These are phyloP conservation scores for Ulvella scutata DNA, from an alignment of 139 green algal genomes.

Conservation along the genomic window DNA sequence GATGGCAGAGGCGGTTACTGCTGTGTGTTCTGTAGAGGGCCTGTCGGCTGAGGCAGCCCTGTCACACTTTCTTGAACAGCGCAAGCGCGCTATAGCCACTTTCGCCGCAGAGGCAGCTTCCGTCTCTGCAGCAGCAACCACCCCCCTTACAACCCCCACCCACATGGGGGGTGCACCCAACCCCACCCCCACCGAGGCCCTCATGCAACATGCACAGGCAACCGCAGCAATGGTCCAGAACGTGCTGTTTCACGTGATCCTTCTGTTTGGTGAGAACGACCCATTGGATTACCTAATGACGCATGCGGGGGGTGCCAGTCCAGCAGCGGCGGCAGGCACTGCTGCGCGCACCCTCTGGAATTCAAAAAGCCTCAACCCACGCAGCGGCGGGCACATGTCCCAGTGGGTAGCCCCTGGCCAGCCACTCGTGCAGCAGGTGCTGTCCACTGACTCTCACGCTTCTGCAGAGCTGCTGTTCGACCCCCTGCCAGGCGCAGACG, in stretches of 20 bases:
- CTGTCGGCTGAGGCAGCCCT: background rate
- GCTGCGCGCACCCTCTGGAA: too few species aligned
- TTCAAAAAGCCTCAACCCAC: too few species aligned
- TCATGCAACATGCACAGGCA: background rate
- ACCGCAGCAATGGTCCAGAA: background rate
- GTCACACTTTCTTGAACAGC: background rate
- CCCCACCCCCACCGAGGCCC: background rate
- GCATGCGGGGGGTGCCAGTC: too few species aligned
- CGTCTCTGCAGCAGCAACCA: background rate
- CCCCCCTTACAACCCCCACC: background rate
- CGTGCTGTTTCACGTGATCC: background rate
- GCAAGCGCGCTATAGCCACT: background rate
- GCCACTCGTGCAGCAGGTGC: conserved; percentile 11
- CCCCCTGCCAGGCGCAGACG: background rate
- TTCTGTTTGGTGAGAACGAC: background rate
- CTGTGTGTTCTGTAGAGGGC: background rate
- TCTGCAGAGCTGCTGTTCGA: conserved; percentile 40
- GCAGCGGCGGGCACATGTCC: too few species aligned
- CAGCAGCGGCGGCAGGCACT: too few species aligned
- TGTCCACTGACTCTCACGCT: conserved; percentile 15
- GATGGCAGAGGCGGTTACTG: background rate
- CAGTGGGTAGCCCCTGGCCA: background rate
- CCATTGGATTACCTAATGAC: too few species aligned
- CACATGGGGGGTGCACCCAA: background rate
- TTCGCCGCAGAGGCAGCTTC: background rate